Base-by-base conservation (phyloP, 805 yeast species). In the Cyberlindnera misumaiensis region DNA sequence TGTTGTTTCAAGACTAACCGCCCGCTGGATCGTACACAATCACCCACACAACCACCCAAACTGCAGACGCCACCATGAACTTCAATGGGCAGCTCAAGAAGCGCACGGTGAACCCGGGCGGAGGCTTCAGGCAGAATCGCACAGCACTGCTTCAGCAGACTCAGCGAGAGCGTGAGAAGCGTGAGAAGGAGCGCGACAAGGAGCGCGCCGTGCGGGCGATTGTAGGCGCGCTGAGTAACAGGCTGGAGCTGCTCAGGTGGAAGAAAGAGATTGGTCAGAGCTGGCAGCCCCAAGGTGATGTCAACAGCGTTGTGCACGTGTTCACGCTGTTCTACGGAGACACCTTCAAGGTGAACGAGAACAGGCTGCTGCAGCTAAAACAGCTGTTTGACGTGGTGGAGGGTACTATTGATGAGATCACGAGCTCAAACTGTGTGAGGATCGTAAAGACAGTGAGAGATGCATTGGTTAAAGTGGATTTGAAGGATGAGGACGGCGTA, bases 11-110 rank as follows among this genome's bases (percentile, higher is more conserved):
- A 20, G 24, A 20, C 8, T 8, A 20, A 6, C 24, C 8, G 24
- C 24, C 24, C 8, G 8, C 24, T 20, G 24, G 24, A 20, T 20
- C 24, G 24, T 8, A 20, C 24, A 8, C 24, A 6, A 20, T 5
- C 5, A 20, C 24, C n/a, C n/a, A 20, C 24, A 20, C 5, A 8
- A 20, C 8, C 24, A 20, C 24, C n/a, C n/a, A n/a, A n/a, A n/a
- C n/a, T n/a, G n/a, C 24, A 20, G 24, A 8, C 15, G 13, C 28
- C 14, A 28, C 34, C 22, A 41, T 38, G 32, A 45, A 42, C 41
- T 85, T 84, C 62, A 72, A 77, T 10, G 94, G 94, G 5, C 79
- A 75, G 47, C 65, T 77, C 14, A 64, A 67, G 37, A 70, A 76
- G 45, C 65, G 77, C 38, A 64, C 83, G 28, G 73, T 72, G 38